phyloP scores from a whole-genome alignment of 306 rosid genomes.

The Glycine soja region DNA sequence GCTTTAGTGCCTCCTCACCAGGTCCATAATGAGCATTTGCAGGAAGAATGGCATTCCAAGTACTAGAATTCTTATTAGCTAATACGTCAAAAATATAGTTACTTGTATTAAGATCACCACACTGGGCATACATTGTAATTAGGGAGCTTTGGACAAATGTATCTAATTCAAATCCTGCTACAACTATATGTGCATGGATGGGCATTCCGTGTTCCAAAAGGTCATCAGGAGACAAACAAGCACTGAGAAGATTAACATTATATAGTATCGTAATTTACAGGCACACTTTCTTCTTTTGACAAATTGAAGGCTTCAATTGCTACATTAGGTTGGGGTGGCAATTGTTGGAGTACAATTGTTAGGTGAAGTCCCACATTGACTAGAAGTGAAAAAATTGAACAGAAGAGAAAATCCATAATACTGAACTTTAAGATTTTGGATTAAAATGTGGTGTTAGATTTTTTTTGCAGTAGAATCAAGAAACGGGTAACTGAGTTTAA shows the following conservation, averaged over 20 bases:
- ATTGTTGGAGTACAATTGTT: too few relatives aligned
- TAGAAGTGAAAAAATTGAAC: too few relatives aligned
- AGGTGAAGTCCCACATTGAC: too few relatives aligned
- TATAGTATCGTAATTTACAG: constrained; percentile 73
- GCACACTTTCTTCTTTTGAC: constrained; percentile 69
- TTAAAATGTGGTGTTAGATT: too few relatives aligned
- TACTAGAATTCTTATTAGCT: constrained; percentile 62
- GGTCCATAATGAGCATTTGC: constrained; percentile 79
- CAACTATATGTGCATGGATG: constrained; percentile 67
- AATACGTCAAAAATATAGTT: constrained; percentile 63
- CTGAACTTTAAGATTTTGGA: too few relatives aligned
- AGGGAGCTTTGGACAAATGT: constrained; percentile 79
- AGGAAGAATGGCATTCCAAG: constrained; percentile 88
- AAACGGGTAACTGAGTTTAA: too few relatives aligned
- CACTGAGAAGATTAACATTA: constrained; percentile 74
- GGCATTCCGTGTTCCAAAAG: constrained; percentile 71
- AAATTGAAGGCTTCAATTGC: constrained; percentile 67
- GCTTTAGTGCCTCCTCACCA: constrained; percentile 84
- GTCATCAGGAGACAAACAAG: constrained; percentile 59
- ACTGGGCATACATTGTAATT: constrained; percentile 83
- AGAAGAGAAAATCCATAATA: too few relatives aligned
- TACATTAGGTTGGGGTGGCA: constrained; percentile 69
- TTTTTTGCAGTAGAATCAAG: too few relatives aligned
- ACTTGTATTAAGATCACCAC: constrained; percentile 76
- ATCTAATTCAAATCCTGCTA: constrained; percentile 76